Conservation (phyloP, 2,329 filamentous ascomycete genomes). For the Fusarium coffeatum region DNA sequence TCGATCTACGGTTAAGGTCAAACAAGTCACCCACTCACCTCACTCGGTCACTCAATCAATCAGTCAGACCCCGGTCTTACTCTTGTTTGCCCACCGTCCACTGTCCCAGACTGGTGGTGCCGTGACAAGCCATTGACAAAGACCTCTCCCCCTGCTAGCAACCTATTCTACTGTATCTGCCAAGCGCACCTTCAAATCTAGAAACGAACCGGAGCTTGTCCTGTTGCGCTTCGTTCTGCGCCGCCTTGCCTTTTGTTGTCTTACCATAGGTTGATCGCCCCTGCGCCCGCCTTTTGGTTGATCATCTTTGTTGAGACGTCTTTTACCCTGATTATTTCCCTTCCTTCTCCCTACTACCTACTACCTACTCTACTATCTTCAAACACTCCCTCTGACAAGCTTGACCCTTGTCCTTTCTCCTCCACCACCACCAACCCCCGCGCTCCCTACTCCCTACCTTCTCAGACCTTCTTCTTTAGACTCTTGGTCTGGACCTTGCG, state of each 20-base stretch:
- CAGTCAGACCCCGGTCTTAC: conserved; percentile 23
- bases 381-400: background rate
- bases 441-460: conserved; percentile 1
- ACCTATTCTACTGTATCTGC: conserved; percentile 2
- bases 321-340: conserved; percentile 18
- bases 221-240: conserved; percentile 21
- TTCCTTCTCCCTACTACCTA: background rate
- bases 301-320: conserved; percentile 24
- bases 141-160: conserved; percentile 17
- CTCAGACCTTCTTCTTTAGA: conserved; percentile 19
- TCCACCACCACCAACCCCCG: conserved; percentile 1
- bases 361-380: background rate
- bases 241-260: conserved; percentile 31
- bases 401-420: conserved; percentile 16
- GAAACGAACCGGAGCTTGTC: conserved; percentile 24
- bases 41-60: background rate
- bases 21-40: background rate
- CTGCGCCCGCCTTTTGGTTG: conserved; percentile 28
- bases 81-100: conserved; percentile 20
- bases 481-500: conserved; percentile 21
- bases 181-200: conserved; percentile 33
- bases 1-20: conserved; percentile 26
- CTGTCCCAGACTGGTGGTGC: conserved; percentile 39
- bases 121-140: conserved; percentile 27
- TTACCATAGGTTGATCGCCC: conserved; percentile 32